Percentiles rank a stretch among this genome's conserved stretches.
Evolutionary conservation across 129 eudicot species (phyloP).

Genomic region (Tagetes erecta): DNA sequence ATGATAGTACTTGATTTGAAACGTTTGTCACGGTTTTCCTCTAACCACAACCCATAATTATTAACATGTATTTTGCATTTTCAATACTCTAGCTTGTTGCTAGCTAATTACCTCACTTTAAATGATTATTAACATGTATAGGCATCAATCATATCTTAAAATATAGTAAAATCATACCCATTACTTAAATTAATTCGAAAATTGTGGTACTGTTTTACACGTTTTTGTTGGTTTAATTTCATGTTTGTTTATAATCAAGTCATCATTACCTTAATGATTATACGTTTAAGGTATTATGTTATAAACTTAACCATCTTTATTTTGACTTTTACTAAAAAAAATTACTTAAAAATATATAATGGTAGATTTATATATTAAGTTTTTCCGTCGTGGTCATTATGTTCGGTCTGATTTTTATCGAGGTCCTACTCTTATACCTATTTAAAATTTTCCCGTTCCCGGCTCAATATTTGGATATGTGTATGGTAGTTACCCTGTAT

Average conservation of each 20-base stretch:
- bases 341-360: too few species aligned
- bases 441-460: too few species aligned
- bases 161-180: neutral
- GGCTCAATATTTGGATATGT: too few species aligned
- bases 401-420: too few species aligned
- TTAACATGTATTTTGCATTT: constrained; percentile 34
- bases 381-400: too few species aligned
- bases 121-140: neutral
- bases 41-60: constrained; percentile 38
- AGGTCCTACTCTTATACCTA: too few species aligned
- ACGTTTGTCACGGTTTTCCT: constrained; percentile 31
- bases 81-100: constrained; percentile 3
- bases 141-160: neutral
- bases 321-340: neutral
- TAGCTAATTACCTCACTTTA: constrained; percentile 2
- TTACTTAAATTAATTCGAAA: neutral
- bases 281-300: neutral
- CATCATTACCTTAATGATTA: constrained; percentile 1
- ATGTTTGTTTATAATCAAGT: neutral
- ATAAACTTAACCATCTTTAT: neutral
- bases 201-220: neutral
- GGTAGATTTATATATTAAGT: too few species aligned
- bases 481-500: too few species aligned
- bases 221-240: neutral
- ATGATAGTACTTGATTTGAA: constrained; percentile 14